Conservation (phyloP, 1,284 basidiomycete genomes). For the Naganishia liquefaciens region DNA sequence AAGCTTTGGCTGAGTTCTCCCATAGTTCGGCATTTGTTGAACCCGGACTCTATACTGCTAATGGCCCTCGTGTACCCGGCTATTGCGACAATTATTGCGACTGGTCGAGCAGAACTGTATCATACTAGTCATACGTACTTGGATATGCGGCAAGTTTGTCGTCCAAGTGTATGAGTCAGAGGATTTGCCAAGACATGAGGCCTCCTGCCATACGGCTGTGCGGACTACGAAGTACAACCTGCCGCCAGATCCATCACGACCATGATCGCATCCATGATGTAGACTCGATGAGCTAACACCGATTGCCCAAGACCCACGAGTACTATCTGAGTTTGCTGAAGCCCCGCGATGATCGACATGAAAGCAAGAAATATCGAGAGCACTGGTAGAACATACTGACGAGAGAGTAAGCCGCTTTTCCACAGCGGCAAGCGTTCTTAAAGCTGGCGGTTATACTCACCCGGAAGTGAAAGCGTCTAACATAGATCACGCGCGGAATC, state of each 20-base stretch:
- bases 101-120: too few relatives aligned
- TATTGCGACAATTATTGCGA: too few relatives aligned
- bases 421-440: too few relatives aligned
- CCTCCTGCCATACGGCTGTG: background rate
- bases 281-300: background rate
- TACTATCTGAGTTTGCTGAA: conserved; percentile 13
- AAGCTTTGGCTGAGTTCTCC: too few relatives aligned
- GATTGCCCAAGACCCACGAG: background rate
- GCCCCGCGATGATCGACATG: background rate
- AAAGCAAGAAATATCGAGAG: conserved; percentile 1
- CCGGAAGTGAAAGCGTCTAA: background rate
- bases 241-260: background rate
- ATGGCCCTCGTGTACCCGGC: too few relatives aligned
- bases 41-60: too few relatives aligned
- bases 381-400: background rate
- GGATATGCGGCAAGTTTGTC: too few relatives aligned
- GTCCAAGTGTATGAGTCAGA: too few relatives aligned
- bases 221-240: background rate
- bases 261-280: conserved; percentile 5
- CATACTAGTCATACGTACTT: too few relatives aligned
- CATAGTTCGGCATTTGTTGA: too few relatives aligned
- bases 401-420: background rate
- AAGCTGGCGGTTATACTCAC: background rate
- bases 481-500: background rate
- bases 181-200: background rate